Evolutionary conservation across 2,329 filamentous ascomycete species (phyloP).

Genomic region (Sporothrix sp.): DNA sequence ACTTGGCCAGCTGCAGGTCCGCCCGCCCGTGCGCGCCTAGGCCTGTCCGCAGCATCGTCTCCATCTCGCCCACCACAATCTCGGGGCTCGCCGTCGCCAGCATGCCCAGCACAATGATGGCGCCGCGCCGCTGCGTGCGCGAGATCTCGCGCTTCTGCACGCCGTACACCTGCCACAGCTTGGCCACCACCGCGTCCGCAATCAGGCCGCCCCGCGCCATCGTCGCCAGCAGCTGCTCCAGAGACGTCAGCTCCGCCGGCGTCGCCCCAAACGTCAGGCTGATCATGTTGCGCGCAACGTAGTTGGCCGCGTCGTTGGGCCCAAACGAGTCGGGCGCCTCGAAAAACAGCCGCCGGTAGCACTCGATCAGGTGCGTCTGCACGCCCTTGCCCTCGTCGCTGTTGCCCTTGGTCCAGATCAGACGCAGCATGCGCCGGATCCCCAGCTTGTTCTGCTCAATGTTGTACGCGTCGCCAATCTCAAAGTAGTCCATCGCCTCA

Average conservation of each 20-base stretch:
- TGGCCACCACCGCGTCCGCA: slow-evolving; percentile 74
- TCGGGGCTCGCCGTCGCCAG: slow-evolving; percentile 84
- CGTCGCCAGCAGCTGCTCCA: slow-evolving; percentile 88
- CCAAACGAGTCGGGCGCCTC: slow-evolving; percentile 85
- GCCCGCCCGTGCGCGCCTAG: slow-evolving; percentile 69
- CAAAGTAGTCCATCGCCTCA: slow-evolving; percentile 98
- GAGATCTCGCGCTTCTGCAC: slow-evolving; percentile 92
- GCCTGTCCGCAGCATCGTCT: slow-evolving; percentile 84
- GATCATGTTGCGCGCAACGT: slow-evolving; percentile 97
- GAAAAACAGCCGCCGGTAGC: slow-evolving; percentile 92
- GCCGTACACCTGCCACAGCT: slow-evolving; percentile 96
- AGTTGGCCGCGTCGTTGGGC: slow-evolving; percentile 84
- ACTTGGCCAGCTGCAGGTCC: slow-evolving; percentile 85
- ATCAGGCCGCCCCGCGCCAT: slow-evolving; percentile 96
- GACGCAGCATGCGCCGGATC: slow-evolving; percentile 86
- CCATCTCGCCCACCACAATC: slow-evolving; percentile 90
- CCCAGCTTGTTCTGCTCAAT: slow-evolving; percentile 87
- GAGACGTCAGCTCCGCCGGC: slow-evolving; percentile 84
- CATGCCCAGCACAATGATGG: slow-evolving; percentile 97
- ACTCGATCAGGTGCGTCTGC: slow-evolving; percentile 92
- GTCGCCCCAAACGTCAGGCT: slow-evolving; percentile 94
- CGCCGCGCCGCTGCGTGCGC: slow-evolving; percentile 75
- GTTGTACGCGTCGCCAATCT: slow-evolving; percentile 90
- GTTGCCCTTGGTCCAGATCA: slow-evolving; percentile 99
- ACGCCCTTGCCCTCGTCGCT: slow-evolving; percentile 98